phyloP scores from a whole-genome alignment of 139 green algal genomes.

The Micromonas pusilla region DNA sequence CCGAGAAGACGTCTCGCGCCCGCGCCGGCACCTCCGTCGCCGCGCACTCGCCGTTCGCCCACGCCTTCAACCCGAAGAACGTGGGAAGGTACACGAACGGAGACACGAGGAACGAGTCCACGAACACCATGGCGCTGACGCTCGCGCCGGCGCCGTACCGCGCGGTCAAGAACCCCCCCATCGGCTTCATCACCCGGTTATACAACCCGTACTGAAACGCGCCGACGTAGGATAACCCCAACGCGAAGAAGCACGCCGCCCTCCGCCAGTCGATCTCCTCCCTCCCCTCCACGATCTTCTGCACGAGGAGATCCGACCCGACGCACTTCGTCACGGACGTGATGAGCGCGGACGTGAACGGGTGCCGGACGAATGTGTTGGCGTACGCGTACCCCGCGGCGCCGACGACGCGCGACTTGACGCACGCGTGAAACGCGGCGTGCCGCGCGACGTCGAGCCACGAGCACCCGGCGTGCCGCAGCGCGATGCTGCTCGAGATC shows the following conservation, averaged over 20 bases:
- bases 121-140: not conserved
- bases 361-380: not conserved
- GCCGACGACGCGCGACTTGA: too few relatives aligned
- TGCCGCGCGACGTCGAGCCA: not conserved
- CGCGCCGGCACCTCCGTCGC: too few relatives aligned
- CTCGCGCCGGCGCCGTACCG: not conserved
- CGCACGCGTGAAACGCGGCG: not conserved
- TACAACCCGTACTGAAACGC: constrained; percentile 28
- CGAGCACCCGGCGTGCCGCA: not conserved
- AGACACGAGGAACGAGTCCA: not conserved
- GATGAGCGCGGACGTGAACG: not conserved
- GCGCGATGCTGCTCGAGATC: not conserved
- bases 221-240: constrained; percentile 21
- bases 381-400: not conserved
- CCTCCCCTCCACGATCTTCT: constrained; percentile 1
- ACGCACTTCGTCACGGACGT: constrained; percentile 13
- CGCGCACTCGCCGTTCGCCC: not conserved
- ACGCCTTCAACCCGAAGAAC: constrained; percentile 11
- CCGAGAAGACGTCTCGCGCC: too few relatives aligned
- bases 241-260: constrained; percentile 8
- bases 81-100: constrained; percentile 21
- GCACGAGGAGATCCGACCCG: not conserved
- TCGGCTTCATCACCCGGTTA: constrained; percentile 12
- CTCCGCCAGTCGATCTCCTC: not conserved
- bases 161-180: not conserved